Evolutionary conservation across 2,329 filamentous ascomycete genomes (phyloP).

Genomic region (Myotisia sp.): DNA sequence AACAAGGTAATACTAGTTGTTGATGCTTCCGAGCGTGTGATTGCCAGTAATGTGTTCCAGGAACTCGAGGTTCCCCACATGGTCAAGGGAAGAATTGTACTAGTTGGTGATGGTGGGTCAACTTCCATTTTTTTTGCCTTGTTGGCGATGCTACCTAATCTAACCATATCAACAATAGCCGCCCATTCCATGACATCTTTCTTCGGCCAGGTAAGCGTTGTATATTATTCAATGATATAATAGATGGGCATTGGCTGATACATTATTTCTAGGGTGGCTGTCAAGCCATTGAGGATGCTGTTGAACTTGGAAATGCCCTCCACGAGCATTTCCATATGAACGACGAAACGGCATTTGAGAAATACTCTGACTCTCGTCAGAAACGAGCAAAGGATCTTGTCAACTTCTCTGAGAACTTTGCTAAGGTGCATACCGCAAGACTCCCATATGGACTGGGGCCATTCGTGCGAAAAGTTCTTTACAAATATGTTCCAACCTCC

Average conservation of each 20-base stretch:
- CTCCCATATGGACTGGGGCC: constrained; percentile 7
- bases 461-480: constrained; percentile 6
- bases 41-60: constrained; percentile 7
- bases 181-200: constrained; percentile 9
- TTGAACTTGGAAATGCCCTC: constrained; percentile 7
- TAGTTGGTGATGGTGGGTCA: constrained; percentile 7
- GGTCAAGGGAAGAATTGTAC: constrained; percentile 7
- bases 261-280: constrained; percentile 4
- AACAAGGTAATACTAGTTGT: constrained; percentile 3
- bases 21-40: constrained; percentile 7
- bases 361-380: constrained; percentile 7
- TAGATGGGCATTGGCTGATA: background rate
- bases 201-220: constrained; percentile 6
- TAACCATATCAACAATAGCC: constrained; percentile 4
- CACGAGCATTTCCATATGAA: constrained; percentile 6
- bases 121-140: background rate
- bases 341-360: constrained; percentile 4
- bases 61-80: constrained; percentile 8
- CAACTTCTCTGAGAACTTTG: constrained; percentile 7
- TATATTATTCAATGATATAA: background rate
- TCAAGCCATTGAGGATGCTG: constrained; percentile 9
- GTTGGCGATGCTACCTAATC: background rate
- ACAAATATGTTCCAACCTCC: constrained; percentile 6
- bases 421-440: constrained; percentile 7
- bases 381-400: constrained; percentile 6